A percentile compares a stretch with the other conserved stretches of the same genome.
phyloP scores from a whole-genome alignment of 2,329 filamentous ascomycete species.

The Coniochaeta sp. region DNA sequence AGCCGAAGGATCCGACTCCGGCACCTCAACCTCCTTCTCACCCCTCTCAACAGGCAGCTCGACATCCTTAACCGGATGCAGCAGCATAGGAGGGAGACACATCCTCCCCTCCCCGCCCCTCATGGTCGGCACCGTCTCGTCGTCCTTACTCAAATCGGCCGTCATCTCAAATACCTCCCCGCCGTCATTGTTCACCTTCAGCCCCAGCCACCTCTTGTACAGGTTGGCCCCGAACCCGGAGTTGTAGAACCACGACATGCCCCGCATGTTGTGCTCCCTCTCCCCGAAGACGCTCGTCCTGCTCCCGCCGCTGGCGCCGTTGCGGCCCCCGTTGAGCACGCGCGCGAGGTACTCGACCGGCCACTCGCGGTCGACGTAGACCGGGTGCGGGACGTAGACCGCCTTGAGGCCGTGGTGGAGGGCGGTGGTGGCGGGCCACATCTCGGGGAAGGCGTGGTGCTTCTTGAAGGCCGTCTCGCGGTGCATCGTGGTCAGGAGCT shows the following conservation, averaged over 20 bases:
- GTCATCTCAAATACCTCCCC: conserved; percentile 69
- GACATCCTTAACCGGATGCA: conserved; percentile 82
- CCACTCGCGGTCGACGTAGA: conserved; percentile 85
- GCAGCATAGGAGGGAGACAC: conserved; percentile 83
- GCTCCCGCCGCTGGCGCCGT: conserved; percentile 68
- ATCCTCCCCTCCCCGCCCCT: conserved; percentile 72
- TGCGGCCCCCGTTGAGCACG: conserved; percentile 72
- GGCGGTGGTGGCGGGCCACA: conserved; percentile 86
- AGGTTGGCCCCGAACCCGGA: conserved; percentile 74
- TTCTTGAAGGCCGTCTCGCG: conserved; percentile 77
- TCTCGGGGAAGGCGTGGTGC: conserved; percentile 89
- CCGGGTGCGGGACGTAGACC: conserved; percentile 81
- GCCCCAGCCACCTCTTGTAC: conserved; percentile 80
- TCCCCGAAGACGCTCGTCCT: conserved; percentile 71
- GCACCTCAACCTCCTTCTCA: conserved; percentile 36
- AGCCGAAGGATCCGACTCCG: conserved; percentile 44
- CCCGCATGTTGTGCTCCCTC: conserved; percentile 80
- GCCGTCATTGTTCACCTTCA: conserved; percentile 70
- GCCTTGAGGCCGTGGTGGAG: conserved; percentile 91
- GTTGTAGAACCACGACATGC: conserved; percentile 89
- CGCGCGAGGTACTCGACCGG: conserved; percentile 69
- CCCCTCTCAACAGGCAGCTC: conserved; percentile 56
- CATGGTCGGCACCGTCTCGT: conserved; percentile 41
- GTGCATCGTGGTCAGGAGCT: conserved; percentile 82
- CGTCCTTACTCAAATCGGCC: conserved; percentile 44